Evolutionary conservation across 495 filamentous ascomycete genomes (phyloP), one percentile per base, ranked within the genome.

Genomic region (Pyronema omphalodes): DNA sequence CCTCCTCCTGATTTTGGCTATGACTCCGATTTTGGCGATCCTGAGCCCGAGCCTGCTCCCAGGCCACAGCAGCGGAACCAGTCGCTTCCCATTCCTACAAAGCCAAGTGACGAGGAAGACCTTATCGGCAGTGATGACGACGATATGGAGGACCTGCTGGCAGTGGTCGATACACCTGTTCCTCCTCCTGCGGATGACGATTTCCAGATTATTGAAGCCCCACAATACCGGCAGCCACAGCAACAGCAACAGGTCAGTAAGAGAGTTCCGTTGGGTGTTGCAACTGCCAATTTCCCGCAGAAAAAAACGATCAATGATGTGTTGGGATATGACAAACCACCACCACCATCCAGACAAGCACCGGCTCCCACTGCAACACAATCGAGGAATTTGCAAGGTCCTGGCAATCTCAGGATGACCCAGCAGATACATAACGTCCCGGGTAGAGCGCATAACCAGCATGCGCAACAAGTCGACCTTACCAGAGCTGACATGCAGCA

Each of bases 401-500:
- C 51, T 52, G 12, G 57, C 48, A 36, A 36, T 57, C 14, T 40
- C 56, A 11, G n/a, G 9, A 9, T 15, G 41, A 51, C 37, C 12
- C 40, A 14, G 37, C 9, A 51, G 23, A 35, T 51, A 1, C 51
- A 53, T 37, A 35, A 9, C 11, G 8, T 40, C n/a, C 18, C 14
- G 8, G 29, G 11, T 23, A 35, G 17, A 33, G 48, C 18, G 23
- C 66, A 55, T 55, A 61, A 52, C 46, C 61, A 57, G 46, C 55
- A 54, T 12, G 57, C 50, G 9, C 58, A 48, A 50, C 55, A 41
- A 58, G 53, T 62, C n/a, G 61, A 64, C 36, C 56, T 64, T 60
- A 64, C 53, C 44, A 63, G 61, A 37, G 14, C 58, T 55, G 71
- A 66, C 50, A 71, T 74, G 69, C 70, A 69, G 29, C 70, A 79